A percentile compares a stretch with the other conserved stretches of the same genome.
These are phyloP conservation scores for Paramecium tetraurelia DNA, from an alignment of 73 alveolate genomes.

Conservation along the genomic window DNA sequence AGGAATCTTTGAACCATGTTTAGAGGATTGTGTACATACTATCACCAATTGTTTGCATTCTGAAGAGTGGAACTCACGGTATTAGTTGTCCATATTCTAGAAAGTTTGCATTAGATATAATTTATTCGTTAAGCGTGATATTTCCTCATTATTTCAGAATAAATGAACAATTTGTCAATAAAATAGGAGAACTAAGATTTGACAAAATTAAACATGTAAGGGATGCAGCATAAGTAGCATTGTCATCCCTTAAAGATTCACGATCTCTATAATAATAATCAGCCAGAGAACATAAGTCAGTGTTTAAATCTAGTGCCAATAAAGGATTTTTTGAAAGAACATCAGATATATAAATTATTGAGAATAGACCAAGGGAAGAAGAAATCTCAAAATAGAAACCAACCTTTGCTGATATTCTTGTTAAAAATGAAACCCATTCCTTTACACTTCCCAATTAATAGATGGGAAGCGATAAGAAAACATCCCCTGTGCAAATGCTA, in stretches of 20 bases:
- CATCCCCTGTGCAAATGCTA: not conserved
- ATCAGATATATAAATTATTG: constrained; percentile 21
- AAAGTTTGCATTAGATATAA: constrained; percentile 53
- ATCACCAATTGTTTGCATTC: constrained; percentile 2
- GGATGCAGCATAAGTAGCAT: constrained; percentile 57
- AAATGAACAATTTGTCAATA: not conserved
- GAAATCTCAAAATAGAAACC: not conserved
- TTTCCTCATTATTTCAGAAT: constrained; percentile 31
- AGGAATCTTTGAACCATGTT: constrained; percentile 50
- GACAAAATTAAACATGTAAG: constrained; percentile 64
- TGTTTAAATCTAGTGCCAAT: constrained; percentile 23
- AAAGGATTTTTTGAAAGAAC: constrained; percentile 25
- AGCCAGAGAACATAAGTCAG: constrained; percentile 31
- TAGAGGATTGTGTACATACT: constrained; percentile 13
- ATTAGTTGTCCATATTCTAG: not conserved
- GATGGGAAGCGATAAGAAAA: not conserved
- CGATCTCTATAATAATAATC: not conserved
- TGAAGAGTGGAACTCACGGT: constrained; percentile 53
- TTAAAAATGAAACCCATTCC: not conserved
- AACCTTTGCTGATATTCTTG: not conserved
- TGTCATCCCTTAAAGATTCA: not conserved
- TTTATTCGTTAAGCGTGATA: constrained; percentile 53
- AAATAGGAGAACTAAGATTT: constrained; percentile 38
- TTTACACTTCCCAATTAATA: not conserved
- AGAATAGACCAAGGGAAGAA: constrained; percentile 37